Evolutionary conservation across 257 asterid genomes (phyloP), one percentile per base, ranked within the genome.

Genomic region (Nicotiana tabacum): DNA sequence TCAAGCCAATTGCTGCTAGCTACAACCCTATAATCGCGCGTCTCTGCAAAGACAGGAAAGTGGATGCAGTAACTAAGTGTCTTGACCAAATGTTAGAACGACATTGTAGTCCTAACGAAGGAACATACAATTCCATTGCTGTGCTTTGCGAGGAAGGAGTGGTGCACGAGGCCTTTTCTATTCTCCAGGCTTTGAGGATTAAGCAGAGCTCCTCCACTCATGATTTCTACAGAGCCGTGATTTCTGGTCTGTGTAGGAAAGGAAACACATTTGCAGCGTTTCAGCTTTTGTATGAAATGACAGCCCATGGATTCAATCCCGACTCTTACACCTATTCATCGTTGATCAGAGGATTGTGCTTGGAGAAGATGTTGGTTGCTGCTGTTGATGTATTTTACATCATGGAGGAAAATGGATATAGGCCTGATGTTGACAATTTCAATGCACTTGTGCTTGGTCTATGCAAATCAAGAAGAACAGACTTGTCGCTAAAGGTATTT

Each of bases 241-340:
- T 94, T 46, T 85, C 96, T 1, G 85, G 92, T 84, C 78, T 95
- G 39, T 94, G 99, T 84, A 92, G 89, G 77, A 92, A 91, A 80
- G 97, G 97, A 5, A 94, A 92, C 88, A 91, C 98, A 0, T 89
- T 87, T 24, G 87, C 95, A 0, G 98, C 99, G 0, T 92, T 95
- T 83, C 94, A 82, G 78, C 83, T 95, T 56, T 83, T 95, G 86
- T 74, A 88, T 13, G 95, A 90, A 77, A 92, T 94, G 96, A 84
- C 91, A 2, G 78, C 65, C 6, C 77, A 87, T 12, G 95, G 97
- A 16, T 95, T 91, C 33, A 82, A 84, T 18, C 99, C 98, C 0
- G 99, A 94, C 82, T 86, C 95, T 4, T 91, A 91, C 79, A 95
- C 96, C 7, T 91, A 95, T 56, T 95, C 99, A 2, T 92, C 97